A percentile compares a stretch with the other conserved stretches of the same genome.
phyloP scores from a whole-genome alignment of 2,329 filamentous ascomycete species.

The Microdochium bolleyi region DNA sequence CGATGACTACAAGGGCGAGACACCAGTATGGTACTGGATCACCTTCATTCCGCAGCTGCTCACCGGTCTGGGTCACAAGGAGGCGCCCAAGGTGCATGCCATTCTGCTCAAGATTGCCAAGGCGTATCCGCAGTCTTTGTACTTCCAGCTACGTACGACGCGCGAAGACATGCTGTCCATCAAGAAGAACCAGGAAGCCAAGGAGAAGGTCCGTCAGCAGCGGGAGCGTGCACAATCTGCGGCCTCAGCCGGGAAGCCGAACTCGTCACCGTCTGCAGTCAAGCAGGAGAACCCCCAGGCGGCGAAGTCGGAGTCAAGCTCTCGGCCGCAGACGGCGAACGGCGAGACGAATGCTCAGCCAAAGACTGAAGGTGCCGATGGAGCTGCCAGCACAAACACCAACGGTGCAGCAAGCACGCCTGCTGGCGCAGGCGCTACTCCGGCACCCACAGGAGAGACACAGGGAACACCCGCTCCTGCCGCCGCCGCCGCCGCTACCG shows the following conservation, averaged over 20 bases:
- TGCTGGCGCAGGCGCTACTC: background rate
- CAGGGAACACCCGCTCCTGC: slow-evolving; percentile 13
- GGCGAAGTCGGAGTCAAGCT: slow-evolving; percentile 24
- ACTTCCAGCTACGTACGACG: slow-evolving; percentile 90
- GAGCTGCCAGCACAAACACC: background rate
- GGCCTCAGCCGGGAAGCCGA: slow-evolving; percentile 34
- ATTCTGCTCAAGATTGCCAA: slow-evolving; percentile 93
- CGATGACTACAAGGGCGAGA: slow-evolving; percentile 94
- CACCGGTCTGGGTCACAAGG: slow-evolving; percentile 83
- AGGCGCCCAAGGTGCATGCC: slow-evolving; percentile 76
- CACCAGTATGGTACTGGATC: slow-evolving; percentile 99
- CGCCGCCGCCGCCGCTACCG: slow-evolving; percentile 11
- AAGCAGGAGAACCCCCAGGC: slow-evolving; percentile 45
- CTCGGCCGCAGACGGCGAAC: slow-evolving; percentile 43
- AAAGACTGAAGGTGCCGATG: slow-evolving; percentile 36
- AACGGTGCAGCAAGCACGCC: slow-evolving; percentile 2
- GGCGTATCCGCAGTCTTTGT: slow-evolving; percentile 88
- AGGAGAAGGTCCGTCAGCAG: slow-evolving; percentile 51
- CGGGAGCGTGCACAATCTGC: slow-evolving; percentile 32
- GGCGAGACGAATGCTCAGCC: slow-evolving; percentile 30
- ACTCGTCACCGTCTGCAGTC: slow-evolving; percentile 36
- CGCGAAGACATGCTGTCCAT: slow-evolving; percentile 89
- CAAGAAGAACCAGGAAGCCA: slow-evolving; percentile 78
- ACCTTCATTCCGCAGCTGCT: slow-evolving; percentile 97
- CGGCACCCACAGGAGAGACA: slow-evolving; percentile 4